Conservation (phyloP, 352 stramenopile genomes). For the Globisporangium irregulare region DNA sequence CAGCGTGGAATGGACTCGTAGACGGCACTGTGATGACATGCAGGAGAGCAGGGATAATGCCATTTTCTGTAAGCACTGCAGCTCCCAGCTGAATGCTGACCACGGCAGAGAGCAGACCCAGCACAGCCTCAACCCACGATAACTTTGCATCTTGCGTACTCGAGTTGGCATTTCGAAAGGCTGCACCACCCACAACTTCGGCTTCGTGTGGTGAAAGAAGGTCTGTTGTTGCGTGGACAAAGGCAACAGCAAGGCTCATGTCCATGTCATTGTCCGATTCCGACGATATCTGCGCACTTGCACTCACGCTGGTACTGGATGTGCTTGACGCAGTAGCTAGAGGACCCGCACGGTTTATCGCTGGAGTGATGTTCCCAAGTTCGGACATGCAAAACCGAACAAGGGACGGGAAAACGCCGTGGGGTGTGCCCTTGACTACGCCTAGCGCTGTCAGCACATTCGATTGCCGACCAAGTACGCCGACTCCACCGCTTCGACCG, state of each 20-base stretch:
- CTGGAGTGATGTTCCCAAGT: conserved; percentile 36
- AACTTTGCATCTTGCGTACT: conserved; percentile 51
- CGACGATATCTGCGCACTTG: conserved; percentile 6
- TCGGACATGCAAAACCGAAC: conserved; percentile 79
- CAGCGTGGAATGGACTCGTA: conserved; percentile 55
- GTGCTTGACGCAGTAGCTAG: conserved; percentile 8
- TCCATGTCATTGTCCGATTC: conserved; percentile 80
- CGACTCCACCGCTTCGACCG: conserved; percentile 58
- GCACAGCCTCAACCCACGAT: conserved; percentile 77
- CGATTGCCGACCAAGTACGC: conserved; percentile 72
- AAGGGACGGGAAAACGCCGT: conserved; percentile 79
- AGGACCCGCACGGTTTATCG: conserved; percentile 3
- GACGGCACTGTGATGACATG: conserved; percentile 70
- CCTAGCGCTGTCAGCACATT: conserved; percentile 75
- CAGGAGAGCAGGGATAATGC: conserved; percentile 74
- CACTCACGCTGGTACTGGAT: background rate
- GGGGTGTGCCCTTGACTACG: conserved; percentile 72
- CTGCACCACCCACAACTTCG: conserved; percentile 42
- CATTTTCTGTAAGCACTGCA: conserved; percentile 79
- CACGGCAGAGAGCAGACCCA: conserved; percentile 67
- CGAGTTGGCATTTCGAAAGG: conserved; percentile 48
- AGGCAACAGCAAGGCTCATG: conserved; percentile 84
- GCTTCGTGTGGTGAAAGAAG: conserved; percentile 63
- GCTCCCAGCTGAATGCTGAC: conserved; percentile 76
- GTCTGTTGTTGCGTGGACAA: conserved; percentile 85